Percentiles rank a stretch among this genome's conserved stretches.
phyloP scores from a whole-genome alignment of 1,284 basidiomycete species.

The Moesziomyces aphidis region DNA sequence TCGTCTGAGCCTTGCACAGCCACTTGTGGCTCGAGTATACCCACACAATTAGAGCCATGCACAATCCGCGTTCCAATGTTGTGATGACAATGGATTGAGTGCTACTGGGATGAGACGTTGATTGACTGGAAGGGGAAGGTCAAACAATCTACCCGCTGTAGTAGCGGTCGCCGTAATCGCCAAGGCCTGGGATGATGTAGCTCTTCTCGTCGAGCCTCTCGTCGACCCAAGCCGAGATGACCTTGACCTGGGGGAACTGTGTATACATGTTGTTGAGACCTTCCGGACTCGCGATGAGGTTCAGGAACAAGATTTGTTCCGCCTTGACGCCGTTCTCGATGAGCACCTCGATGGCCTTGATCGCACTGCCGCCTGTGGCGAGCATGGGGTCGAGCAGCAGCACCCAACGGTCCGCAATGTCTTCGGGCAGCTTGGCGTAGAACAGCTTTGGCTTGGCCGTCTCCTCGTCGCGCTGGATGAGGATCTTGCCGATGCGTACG shows the following conservation, averaged over 20 bases:
- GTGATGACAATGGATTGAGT: too few species aligned
- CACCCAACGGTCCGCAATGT: slow-evolving; percentile 90
- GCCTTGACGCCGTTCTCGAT: slow-evolving; percentile 81
- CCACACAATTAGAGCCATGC: slow-evolving; percentile 1
- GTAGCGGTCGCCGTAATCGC: slow-evolving; percentile 65
- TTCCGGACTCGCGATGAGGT: slow-evolving; percentile 92
- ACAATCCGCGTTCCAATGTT: background rate
- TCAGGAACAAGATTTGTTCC: slow-evolving; percentile 93
- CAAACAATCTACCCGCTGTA: slow-evolving; percentile 46
- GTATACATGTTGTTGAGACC: slow-evolving; percentile 85
- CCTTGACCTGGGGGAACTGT: slow-evolving; percentile 82
- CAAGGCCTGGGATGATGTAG: slow-evolving; percentile 67
- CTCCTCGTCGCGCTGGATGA: slow-evolving; percentile 68
- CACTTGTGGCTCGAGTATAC: slow-evolving; percentile 6
- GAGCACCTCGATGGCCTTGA: slow-evolving; percentile 95
- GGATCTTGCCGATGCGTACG: slow-evolving; percentile 68
- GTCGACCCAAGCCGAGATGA: slow-evolving; percentile 96
- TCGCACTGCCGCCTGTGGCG: slow-evolving; percentile 93
- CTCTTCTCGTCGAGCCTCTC: slow-evolving; percentile 84
- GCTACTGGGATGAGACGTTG: too few species aligned
- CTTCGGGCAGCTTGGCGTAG: slow-evolving; percentile 85
- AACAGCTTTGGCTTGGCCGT: slow-evolving; percentile 67
- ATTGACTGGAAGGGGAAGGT: too few species aligned
- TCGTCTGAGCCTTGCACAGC: slow-evolving; percentile 61
- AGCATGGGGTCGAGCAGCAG: slow-evolving; percentile 98